Conservation (phyloP, 352 stramenopile genomes). For the Phytopythium mirpurense region DNA sequence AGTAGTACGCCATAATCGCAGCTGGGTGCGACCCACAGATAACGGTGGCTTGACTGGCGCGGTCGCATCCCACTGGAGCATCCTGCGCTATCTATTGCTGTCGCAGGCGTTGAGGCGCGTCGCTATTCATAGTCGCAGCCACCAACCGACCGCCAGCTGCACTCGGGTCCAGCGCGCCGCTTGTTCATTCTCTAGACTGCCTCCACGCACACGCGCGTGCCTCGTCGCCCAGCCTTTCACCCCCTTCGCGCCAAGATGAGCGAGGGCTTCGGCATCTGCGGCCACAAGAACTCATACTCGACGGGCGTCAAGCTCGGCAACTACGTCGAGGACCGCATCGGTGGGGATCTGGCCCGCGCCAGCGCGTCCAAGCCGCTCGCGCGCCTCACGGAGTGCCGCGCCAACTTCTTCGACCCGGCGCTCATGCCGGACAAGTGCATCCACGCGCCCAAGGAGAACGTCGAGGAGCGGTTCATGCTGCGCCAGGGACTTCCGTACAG, state of each 20-base stretch:
- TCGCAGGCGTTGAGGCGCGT: background rate
- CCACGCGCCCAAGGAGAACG: constrained; percentile 43
- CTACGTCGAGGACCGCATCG: constrained; percentile 79
- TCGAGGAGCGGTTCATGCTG: constrained; percentile 41
- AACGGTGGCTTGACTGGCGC: no score
- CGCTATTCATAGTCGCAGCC: background rate
- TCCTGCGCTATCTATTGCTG: background rate
- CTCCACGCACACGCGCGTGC: background rate
- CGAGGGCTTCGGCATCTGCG: constrained; percentile 65
- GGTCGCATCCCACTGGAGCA: background rate
- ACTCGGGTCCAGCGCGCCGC: no score
- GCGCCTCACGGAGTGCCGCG: constrained; percentile 39
- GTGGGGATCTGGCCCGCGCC: constrained; percentile 33
- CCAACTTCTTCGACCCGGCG: constrained; percentile 47
- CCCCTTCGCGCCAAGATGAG: constrained; percentile 20
- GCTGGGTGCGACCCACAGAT: no score
- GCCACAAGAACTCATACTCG: constrained; percentile 81
- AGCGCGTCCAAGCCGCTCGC: constrained; percentile 34
- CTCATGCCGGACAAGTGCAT: constrained; percentile 53
- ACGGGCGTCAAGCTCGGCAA: constrained; percentile 75
- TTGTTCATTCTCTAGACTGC: no score
- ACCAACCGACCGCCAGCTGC: no score
- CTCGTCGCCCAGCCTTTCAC: no score
- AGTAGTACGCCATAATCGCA: no score
- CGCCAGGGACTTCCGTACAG: constrained; percentile 61